Percentiles rank a stretch among this genome's conserved stretches.
These are phyloP conservation scores for Myriangium duriaei DNA, from an alignment of 2,329 filamentous ascomycete species.

Conservation along the genomic window DNA sequence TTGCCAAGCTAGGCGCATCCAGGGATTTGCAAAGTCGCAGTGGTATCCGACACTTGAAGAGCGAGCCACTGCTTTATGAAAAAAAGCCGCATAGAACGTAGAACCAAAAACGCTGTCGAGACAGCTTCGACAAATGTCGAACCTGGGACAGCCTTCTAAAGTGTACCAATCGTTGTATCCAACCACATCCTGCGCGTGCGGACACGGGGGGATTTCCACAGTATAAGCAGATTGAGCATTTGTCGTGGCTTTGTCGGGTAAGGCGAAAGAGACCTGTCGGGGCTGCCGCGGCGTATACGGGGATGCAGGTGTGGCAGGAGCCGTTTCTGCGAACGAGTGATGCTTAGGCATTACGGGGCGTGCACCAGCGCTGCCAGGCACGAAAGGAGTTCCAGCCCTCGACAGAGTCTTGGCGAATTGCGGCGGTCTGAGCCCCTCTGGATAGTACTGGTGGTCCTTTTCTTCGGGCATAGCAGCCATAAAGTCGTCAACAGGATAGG, in stretches of 20 bases:
- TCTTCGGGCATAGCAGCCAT: constrained; percentile 31
- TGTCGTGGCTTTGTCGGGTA: background rate
- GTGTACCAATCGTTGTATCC: constrained; percentile 72
- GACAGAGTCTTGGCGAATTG: constrained; percentile 10
- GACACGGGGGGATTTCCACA: constrained; percentile 46
- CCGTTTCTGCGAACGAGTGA: constrained; percentile 3
- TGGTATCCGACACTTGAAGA: constrained; percentile 36
- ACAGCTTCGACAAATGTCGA: constrained; percentile 76
- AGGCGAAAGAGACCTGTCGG: background rate
- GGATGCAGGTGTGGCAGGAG: constrained; percentile 2
- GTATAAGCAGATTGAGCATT: background rate
- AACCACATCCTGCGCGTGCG: constrained; percentile 47
- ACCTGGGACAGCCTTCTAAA: constrained; percentile 53
- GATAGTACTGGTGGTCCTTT: constrained; percentile 27
- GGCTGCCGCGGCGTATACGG: background rate
- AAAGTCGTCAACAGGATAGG: constrained; percentile 35
- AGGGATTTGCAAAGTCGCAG: constrained; percentile 72
- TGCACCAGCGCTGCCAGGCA: background rate
- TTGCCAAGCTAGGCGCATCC: constrained; percentile 76
- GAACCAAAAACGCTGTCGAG: constrained; percentile 56
- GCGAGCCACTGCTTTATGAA: constrained; percentile 42
- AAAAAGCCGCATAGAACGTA: constrained; percentile 54
- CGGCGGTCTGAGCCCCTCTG: constrained; percentile 10
- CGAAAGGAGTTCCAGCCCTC: constrained; percentile 2
- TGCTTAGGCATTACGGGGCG: constrained; percentile 2